A percentile compares a stretch with the other conserved stretches of the same genome.
Conservation (phyloP, 2,329 filamentous ascomycete species). For the Fusarium fracticaudum region DNA sequence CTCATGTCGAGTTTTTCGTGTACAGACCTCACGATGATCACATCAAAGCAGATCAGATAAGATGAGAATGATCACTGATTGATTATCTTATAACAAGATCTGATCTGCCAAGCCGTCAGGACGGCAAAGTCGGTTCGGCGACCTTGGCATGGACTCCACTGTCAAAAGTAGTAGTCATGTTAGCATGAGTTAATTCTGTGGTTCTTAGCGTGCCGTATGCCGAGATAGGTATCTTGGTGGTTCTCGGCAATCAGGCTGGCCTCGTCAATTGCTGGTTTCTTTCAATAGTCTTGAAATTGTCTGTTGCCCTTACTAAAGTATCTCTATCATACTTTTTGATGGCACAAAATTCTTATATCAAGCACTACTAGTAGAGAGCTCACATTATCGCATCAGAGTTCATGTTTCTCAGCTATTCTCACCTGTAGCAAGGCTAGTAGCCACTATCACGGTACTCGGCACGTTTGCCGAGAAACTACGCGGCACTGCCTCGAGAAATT, state of each 20-base stretch:
- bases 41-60: background rate
- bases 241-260: background rate
- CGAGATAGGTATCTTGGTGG: background rate
- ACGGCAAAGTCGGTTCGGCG: background rate
- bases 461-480: background rate
- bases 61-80: background rate
- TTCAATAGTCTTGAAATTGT: too few relatives aligned
- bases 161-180: background rate
- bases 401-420: background rate
- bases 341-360: background rate
- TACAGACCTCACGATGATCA: background rate
- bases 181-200: background rate
- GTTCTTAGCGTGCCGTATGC: background rate
- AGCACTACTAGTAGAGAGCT: fast-evolving
- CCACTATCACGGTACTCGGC: background rate
- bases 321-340: background rate
- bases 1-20: background rate
- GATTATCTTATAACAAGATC: conserved; percentile 4
- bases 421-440: background rate
- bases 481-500: background rate
- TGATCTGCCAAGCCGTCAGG: background rate
- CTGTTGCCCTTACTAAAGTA: background rate
- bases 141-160: background rate
- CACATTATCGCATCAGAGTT: background rate
- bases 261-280: fast-evolving